Conservation (phyloP, 129 eudicot genomes). For the Chrysanthemum seticuspe region DNA sequence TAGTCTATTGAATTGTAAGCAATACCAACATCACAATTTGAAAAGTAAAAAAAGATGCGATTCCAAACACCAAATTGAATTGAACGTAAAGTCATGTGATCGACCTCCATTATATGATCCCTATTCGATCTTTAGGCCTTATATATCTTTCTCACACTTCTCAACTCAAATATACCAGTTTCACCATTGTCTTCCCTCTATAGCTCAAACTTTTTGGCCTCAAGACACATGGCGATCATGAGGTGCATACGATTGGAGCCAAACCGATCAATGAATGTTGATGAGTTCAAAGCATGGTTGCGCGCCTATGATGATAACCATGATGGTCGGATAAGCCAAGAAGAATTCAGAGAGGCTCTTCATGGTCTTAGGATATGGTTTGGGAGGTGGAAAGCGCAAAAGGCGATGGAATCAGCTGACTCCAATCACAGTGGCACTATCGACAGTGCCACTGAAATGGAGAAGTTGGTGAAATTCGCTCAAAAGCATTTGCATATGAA, state of each 20-base stretch:
- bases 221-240: constrained; percentile 45
- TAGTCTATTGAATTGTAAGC: background rate
- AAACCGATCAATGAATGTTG: constrained; percentile 46
- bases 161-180: constrained; percentile 19
- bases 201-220: background rate
- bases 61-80: constrained; percentile 24
- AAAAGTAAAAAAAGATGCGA: constrained; percentile 25
- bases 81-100: constrained; percentile 7
- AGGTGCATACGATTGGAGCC: constrained; percentile 42
- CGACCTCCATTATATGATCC: constrained; percentile 19
- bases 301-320: constrained; percentile 46
- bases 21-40: constrained; percentile 1
- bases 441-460: constrained; percentile 42
- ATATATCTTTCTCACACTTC: constrained; percentile 21
- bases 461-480: constrained; percentile 46
- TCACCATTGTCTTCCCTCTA: background rate
- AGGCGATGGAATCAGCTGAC: constrained; percentile 45
- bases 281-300: constrained; percentile 62
- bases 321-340: constrained; percentile 55
- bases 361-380: constrained; percentile 54
- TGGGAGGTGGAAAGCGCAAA: constrained; percentile 54
- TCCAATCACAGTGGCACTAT: constrained; percentile 42
- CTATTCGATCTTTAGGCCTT: constrained; percentile 23
- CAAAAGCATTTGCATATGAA: constrained; percentile 52
- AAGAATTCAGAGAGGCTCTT: constrained; percentile 52